Base-by-base conservation (phyloP, 164 flowering plant genomes). In the Cinnamomum micranthum region DNA sequence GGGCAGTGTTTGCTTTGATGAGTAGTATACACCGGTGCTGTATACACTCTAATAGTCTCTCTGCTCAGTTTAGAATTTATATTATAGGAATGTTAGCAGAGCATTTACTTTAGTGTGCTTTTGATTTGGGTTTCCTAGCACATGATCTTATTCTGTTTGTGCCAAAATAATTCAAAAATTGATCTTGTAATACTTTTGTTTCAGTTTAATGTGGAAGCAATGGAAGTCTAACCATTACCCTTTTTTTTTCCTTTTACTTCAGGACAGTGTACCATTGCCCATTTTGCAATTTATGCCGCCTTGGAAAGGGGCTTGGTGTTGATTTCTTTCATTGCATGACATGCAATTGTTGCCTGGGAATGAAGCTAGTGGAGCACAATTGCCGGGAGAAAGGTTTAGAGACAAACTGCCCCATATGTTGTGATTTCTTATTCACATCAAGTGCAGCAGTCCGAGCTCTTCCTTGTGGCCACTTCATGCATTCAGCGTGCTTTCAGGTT, bases 401-500 rank as follows among this genome's bases (percentile, higher is more conserved):
- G 83, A 89, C 87, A 33, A 93, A 93, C 78, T 95, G 99, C 35
- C 97, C 97, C 24, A 93, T 95, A 71, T 95, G 99, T 88, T 90
- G 94, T 80, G 99, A 95, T 64, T 84, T 84, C 71, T 80, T 95
- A 74, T 95, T 95, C 83, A 91, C 99, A 25, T 95, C 99, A 78
- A 92, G 92, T 84, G 90, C 86, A 33, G 67, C 87, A 27, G 93
- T 95, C 67, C 83, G 88, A 85, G 91, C 90, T 69, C 93, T 95
- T 73, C 97, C 97, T 69, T 95, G 99, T 85, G 99, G 97, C 72
- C 97, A 95, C 81, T 95, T 87, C 82, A 92, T 92, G 97, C 97
- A 95, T 82, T 90, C 97, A 33, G 89, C 91, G 77, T 95, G 99
- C 80, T 95, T 93, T 80, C 94, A 87, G 97, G 97, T 47, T 12